Conservation (phyloP, 2,329 filamentous ascomycete species). For the Cryphonectria japonica region DNA sequence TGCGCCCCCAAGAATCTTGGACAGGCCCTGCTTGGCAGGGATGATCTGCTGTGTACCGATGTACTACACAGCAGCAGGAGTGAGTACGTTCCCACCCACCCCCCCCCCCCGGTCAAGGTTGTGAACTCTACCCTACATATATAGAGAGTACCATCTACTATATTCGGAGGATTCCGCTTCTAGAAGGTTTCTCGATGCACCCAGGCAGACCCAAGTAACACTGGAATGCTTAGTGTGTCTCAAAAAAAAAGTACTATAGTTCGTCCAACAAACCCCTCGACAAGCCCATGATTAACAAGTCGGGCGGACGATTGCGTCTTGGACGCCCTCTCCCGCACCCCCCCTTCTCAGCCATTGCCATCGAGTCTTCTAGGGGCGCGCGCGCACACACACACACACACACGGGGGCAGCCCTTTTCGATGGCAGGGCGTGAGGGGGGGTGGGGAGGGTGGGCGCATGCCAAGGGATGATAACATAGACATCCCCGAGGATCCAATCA, state of each 20-base stretch:
- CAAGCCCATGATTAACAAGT: no score
- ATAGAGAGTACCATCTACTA: neutral
- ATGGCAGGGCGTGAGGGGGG: no score
- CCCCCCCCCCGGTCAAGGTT: no score
- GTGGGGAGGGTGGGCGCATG: neutral
- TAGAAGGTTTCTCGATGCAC: neutral
- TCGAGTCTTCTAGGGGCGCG: no score
- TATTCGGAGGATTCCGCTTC: neutral
- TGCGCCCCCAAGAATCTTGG: neutral
- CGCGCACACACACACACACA: neutral
- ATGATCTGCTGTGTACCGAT: neutral
- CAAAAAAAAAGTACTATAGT: neutral
- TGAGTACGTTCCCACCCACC: no score
- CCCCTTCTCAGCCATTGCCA: neutral
- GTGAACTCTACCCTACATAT: no score
- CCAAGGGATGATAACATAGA: neutral
- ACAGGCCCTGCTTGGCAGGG: neutral
- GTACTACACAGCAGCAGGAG: neutral
- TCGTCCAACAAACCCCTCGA: no score
- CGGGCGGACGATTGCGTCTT: neutral
- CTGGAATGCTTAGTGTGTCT: neutral
- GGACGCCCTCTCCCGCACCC: neutral
- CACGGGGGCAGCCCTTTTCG: neutral
- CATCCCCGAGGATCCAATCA: conserved; percentile 6
- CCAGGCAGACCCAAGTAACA: neutral